Evolutionary conservation across 208 protist species (phyloP), one percentile per base, ranked within the genome.

Genomic region (Trypanosoma platydactyli): DNA sequence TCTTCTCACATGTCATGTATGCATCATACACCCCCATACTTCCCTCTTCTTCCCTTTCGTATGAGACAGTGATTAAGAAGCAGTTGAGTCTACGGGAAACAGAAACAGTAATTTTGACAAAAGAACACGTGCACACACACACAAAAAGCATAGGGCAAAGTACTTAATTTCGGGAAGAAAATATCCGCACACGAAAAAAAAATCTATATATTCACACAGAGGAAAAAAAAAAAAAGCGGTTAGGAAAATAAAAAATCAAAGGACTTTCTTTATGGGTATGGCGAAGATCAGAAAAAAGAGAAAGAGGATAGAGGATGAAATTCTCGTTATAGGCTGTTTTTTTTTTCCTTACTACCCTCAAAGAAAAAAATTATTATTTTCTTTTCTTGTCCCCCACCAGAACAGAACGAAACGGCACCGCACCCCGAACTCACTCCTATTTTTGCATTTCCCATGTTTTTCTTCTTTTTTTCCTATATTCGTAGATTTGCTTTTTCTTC

Each of bases 351-450:
- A 11, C 9, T 38, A 11, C 9, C 9, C 9, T 38, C 33, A 38
- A 38, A 9, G 33, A 38, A 9, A 9, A 38, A 3, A 11, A 38
- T 38, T 38, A 3, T 11, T 38, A 38, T 38, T 38, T 38, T 38
- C 33, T 38, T 9, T 38, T 38, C 33, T 9, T 38, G 33, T 38
- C 9, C 33, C 33, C 33, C 33, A 38, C 33, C 3, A 38, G 9
- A 38, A 38, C 1, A 76, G 65, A 30, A 70, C 64, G 58, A 65
- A 76, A 65, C 13, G 55, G 53, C 6, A 3, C 12, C 4, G 24
- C 5, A 38, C 13, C 35, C 6, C 15, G 4, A 58, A 58, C 4
- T 45, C 24, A 6, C 25, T n/a, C 25, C 30, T 60, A 53, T 48
- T 62, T 62, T 53, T 13, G 5, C 13, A 25, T 16, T 58, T 49